A percentile compares a stretch with the other conserved stretches of the same genome.
Evolutionary conservation across 371 early-diverging fungal species (phyloP).

Genomic region (Nematocida ausubeli): DNA sequence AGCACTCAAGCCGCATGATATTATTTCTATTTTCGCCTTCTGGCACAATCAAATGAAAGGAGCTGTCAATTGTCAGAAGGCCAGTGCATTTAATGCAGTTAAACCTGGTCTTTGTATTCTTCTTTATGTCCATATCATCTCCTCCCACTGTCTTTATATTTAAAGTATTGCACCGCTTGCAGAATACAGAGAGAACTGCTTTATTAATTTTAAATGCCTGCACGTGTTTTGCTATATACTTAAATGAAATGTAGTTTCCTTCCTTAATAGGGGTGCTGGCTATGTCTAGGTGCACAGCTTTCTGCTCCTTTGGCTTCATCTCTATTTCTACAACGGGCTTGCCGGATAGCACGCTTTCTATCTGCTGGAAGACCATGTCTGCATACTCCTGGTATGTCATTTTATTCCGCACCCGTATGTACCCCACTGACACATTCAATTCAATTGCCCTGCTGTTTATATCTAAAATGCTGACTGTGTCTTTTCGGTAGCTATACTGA

Average conservation of each 20-base stretch:
- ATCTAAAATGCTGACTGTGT: conserved; percentile 36
- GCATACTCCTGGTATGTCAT: conserved; percentile 51
- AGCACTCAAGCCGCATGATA: conserved; percentile 10
- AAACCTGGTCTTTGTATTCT: conserved; percentile 19
- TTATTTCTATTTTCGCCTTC: conserved; percentile 32
- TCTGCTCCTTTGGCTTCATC: conserved; percentile 2
- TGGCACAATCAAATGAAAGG: conserved; percentile 33
- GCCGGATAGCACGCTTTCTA: conserved; percentile 41
- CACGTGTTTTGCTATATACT: conserved; percentile 19
- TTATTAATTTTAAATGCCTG: conserved; percentile 8
- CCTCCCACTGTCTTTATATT: conserved; percentile 8
- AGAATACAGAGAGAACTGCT: neutral
- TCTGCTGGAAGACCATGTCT: conserved; percentile 52
- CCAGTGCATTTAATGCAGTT: conserved; percentile 32
- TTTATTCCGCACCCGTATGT: conserved; percentile 41
- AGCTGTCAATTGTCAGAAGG: conserved; percentile 31
- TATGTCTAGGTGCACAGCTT: conserved; percentile 5
- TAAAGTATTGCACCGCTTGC: conserved; percentile 24
- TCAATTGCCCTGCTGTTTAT: conserved; percentile 56
- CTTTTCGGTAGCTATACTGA: conserved; percentile 41
- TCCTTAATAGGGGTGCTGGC: neutral
- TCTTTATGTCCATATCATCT: conserved; percentile 8
- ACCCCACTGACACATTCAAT: conserved; percentile 43
- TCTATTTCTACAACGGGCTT: conserved; percentile 28
- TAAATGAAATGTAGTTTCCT: conserved; percentile 2